These are phyloP conservation scores for Ceratocystis cubensis DNA, from an alignment of 2,329 filamentous ascomycete species.

Conservation along the genomic window DNA sequence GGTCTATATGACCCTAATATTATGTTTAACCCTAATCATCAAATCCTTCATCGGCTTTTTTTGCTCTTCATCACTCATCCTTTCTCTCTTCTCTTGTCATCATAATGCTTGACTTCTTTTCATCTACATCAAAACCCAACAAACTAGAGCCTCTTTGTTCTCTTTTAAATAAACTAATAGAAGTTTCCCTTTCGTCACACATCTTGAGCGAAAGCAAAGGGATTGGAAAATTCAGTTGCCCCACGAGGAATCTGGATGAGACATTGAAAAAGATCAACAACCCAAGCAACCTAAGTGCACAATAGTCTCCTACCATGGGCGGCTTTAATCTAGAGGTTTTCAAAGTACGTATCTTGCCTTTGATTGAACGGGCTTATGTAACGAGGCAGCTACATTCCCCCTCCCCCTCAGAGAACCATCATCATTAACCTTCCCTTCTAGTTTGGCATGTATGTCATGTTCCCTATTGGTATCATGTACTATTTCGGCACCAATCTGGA, in stretches of 20 bases:
- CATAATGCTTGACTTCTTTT: not conserved
- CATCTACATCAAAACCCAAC: not conserved
- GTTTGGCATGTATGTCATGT: constrained; percentile 99
- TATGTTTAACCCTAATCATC: not conserved
- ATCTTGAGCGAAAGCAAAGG: no score
- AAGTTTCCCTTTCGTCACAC: no score
- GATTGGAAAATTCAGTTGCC: no score
- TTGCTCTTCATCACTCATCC: not conserved
- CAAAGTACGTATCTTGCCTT: constrained; percentile 49
- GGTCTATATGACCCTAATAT: not conserved
- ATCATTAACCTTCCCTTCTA: constrained; percentile 29
- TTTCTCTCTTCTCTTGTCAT: not conserved
- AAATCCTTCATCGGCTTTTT: not conserved
- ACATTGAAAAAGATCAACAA: no score
- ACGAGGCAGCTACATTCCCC: not conserved
- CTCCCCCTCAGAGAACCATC: not conserved
- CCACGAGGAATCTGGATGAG: no score
- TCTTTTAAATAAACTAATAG: not conserved
- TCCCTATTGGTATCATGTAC: constrained; percentile 98
- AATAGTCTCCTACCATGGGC: constrained; percentile 41
- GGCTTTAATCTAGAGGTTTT: constrained; percentile 88
- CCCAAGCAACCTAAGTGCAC: no score
- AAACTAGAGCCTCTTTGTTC: not conserved
- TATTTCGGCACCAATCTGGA: constrained; percentile 99
- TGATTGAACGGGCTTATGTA: not conserved